Evolutionary conservation across 805 yeast genomes (phyloP).

Genomic region (Barnettozyma wickerhamii): DNA sequence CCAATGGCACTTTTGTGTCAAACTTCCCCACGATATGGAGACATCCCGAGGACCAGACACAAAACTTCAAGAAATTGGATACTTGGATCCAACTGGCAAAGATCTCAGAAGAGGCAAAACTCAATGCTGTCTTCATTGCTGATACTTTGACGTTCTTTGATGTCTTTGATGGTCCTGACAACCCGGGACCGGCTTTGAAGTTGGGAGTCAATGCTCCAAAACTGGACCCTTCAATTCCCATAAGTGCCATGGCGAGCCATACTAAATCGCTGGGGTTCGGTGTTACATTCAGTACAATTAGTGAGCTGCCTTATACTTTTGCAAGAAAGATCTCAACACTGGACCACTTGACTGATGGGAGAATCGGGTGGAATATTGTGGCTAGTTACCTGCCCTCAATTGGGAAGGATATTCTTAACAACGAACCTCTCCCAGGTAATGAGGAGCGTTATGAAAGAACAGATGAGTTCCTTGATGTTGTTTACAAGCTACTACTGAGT

Average conservation of each 20-base stretch:
- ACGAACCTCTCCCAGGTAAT: constrained; percentile 31
- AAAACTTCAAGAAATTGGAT: constrained; percentile 15
- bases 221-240: constrained; percentile 29
- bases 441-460: constrained; percentile 35
- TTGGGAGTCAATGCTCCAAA: constrained; percentile 24
- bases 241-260: constrained; percentile 25
- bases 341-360: constrained; percentile 38
- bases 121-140: constrained; percentile 33
- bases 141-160: constrained; percentile 35
- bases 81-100: constrained; percentile 34
- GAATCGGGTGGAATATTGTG: constrained; percentile 42
- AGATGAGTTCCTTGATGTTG: constrained; percentile 34
- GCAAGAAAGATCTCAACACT: constrained; percentile 39
- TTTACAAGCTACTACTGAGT: constrained; percentile 31
- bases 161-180: constrained; percentile 31
- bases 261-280: constrained; percentile 36
- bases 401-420: constrained; percentile 31
- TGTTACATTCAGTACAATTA: constrained; percentile 36
- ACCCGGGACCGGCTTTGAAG: constrained; percentile 26
- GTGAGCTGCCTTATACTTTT: constrained; percentile 38
- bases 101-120: constrained; percentile 32
- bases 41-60: constrained; percentile 4
- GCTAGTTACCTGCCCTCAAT: constrained; percentile 36
- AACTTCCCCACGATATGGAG: constrained; percentile 32
- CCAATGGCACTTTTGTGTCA: constrained; percentile 26